A percentile compares a stretch with the other conserved stretches of the same genome.
Conservation (phyloP, 1,284 basidiomycete genomes). For the Ceratobasidium sp. region DNA sequence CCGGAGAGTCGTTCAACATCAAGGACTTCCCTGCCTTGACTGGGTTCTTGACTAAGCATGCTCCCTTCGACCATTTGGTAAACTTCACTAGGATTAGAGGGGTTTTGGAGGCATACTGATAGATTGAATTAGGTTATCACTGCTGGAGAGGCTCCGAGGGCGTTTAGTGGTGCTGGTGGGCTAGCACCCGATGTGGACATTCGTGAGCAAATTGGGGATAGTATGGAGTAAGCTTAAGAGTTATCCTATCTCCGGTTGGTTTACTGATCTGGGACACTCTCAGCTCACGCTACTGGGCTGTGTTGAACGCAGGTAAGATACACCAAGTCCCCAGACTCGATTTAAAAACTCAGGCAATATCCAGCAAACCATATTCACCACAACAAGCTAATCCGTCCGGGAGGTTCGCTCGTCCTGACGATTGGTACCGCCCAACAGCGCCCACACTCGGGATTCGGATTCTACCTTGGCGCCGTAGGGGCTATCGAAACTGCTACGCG, state of each 20-base stretch:
- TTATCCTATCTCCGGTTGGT: not conserved
- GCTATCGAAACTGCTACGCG: not conserved
- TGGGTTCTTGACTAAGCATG: conserved; percentile 14
- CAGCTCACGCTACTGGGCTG: not conserved
- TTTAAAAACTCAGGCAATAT: too few species aligned
- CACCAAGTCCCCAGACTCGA: too few species aligned
- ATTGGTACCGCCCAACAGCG: not conserved
- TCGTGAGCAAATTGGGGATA: not conserved
- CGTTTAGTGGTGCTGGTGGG: not conserved
- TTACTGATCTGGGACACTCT: not conserved
- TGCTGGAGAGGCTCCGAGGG: not conserved
- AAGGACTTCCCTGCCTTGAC: conserved; percentile 19
- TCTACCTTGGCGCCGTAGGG: not conserved
- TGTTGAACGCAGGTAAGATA: not conserved
- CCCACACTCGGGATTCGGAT: not conserved
- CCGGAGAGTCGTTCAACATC: not conserved
- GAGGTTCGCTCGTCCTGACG: not conserved
- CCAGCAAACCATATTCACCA: not conserved
- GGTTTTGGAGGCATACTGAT: too few species aligned
- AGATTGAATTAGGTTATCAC: not conserved
- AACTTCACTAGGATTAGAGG: not conserved
- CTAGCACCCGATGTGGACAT: not conserved
- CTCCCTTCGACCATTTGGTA: conserved; percentile 32
- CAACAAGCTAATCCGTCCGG: conserved; percentile 1
- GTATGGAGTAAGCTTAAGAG: not conserved